These are phyloP conservation scores for Casaregolazyma lundiana DNA, from an alignment of 1,139 yeast species.

Conservation along the genomic window DNA sequence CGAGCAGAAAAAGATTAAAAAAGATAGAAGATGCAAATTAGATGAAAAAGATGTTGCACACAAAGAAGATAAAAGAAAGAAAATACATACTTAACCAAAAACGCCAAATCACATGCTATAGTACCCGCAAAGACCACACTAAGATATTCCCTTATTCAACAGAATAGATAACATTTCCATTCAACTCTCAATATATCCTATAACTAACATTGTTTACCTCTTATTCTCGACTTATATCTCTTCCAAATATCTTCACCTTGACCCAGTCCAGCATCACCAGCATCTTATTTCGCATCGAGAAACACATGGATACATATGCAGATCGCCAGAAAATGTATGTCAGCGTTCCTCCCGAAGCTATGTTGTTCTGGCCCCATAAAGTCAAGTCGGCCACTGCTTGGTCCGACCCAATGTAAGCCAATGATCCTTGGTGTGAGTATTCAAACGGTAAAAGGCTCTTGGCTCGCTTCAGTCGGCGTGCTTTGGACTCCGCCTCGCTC, in stretches of 20 bases:
- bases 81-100: too few species aligned
- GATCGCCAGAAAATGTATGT: constrained; percentile 94
- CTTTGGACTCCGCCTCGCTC: constrained; percentile 35
- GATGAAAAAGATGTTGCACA: too few species aligned
- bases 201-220: background rate
- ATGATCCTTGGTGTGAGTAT: constrained; percentile 59
- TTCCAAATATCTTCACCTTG: constrained; percentile 81
- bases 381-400: constrained; percentile 90
- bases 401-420: constrained; percentile 77
- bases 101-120: too few species aligned
- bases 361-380: constrained; percentile 76
- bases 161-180: too few species aligned
- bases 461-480: constrained; percentile 42
- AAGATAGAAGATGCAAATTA: too few species aligned
- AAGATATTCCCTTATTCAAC: too few species aligned
- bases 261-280: constrained; percentile 84
- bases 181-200: background rate
- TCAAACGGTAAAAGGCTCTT: constrained; percentile 71
- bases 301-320: constrained; percentile 88
- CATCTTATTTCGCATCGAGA: constrained; percentile 81
- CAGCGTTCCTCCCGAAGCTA: constrained; percentile 77
- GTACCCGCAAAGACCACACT: too few species aligned
- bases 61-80: too few species aligned
- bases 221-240: constrained; percentile 55
- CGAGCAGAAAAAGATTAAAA: background rate